A percentile compares a stretch with the other conserved stretches of the same genome.
Evolutionary conservation across 345 rosid genomes (phyloP).

Genomic region (Streptanthus diversifolius): DNA sequence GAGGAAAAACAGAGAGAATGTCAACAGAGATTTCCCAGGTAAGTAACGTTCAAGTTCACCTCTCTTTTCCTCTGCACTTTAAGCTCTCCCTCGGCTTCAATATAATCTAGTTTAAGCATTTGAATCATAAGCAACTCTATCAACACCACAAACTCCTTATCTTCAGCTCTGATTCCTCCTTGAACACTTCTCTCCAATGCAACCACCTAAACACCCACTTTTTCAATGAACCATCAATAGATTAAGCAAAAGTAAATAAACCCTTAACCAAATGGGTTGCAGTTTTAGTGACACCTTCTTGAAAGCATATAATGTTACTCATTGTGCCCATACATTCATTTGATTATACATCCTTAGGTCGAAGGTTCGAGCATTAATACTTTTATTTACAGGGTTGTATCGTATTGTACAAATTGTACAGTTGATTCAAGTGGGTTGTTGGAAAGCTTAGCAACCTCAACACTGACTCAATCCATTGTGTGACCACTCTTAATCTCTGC

Average conservation of each 20-base stretch:
- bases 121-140: slow-evolving; percentile 46
- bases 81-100: slow-evolving; percentile 50
- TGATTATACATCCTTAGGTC: background rate
- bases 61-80: slow-evolving; percentile 48
- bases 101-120: slow-evolving; percentile 48
- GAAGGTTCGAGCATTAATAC: background rate
- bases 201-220: slow-evolving; percentile 33
- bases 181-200: slow-evolving; percentile 37
- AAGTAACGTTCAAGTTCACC: slow-evolving; percentile 27
- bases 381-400: too few relatives aligned
- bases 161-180: slow-evolving; percentile 37
- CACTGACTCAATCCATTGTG: slow-evolving; percentile 33
- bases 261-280: background rate
- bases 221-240: background rate
- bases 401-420: background rate
- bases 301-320: background rate
- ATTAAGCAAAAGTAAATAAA: background rate
- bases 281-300: background rate
- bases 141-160: slow-evolving; percentile 43
- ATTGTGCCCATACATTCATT: background rate
- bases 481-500: background rate
- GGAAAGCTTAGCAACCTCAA: slow-evolving; percentile 46
- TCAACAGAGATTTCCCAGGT: background rate
- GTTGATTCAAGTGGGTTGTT: slow-evolving; percentile 22
- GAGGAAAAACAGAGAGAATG: background rate